Base-by-base conservation (phyloP, 2,329 filamentous ascomycete species). In the Drechslerella coelobrocha region DNA sequence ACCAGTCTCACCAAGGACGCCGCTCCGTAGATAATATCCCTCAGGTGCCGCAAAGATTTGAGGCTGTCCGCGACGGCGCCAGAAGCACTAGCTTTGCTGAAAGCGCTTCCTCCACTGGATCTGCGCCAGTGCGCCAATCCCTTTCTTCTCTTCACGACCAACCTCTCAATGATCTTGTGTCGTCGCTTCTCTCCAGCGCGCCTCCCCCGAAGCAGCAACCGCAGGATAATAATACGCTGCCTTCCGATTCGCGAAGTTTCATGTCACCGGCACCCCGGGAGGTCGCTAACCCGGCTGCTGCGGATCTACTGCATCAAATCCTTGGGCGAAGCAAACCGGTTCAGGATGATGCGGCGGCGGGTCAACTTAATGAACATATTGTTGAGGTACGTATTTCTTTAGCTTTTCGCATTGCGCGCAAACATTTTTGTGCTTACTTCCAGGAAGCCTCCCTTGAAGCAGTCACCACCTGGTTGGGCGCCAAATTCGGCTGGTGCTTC, bases 281-380 rank as follows among this genome's bases (percentile, higher is more conserved):
- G 73, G 78, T 50, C 83, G 86, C 50, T 88, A 91, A 78, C 90
- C 92, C 2, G 90, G 95, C 79, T 21, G 63, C 63, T 23, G 56
- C 63, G 17, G 88, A 93, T 73, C 90, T 94, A 77, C 83, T 99
- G 51, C 86, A 97, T 72, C 89, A 91, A 75, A 83, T 97, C 66
- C 84, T 99, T 73, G 94, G 92, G 76, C 88, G 89, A 52, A 87
- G 89, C 56, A 92, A 76, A 39, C 75, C 75, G 7, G 68, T 69
- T 37, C 73, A 75, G 51, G 73, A 75, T 50, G 74, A 75, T 48
- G 59, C 43, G 17, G 55, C 31, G 21, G 39, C 53, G 3, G 41
- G 29, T 21, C 61, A 66, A 17, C 53, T 50, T 7, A 45, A 59
- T 26, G 61, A 68, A 34, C 63, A 68, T 8, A 41, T 43, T 31